Base-by-base conservation (phyloP, 495 filamentous ascomycete species). In the Chaetomium cochliodes region DNA sequence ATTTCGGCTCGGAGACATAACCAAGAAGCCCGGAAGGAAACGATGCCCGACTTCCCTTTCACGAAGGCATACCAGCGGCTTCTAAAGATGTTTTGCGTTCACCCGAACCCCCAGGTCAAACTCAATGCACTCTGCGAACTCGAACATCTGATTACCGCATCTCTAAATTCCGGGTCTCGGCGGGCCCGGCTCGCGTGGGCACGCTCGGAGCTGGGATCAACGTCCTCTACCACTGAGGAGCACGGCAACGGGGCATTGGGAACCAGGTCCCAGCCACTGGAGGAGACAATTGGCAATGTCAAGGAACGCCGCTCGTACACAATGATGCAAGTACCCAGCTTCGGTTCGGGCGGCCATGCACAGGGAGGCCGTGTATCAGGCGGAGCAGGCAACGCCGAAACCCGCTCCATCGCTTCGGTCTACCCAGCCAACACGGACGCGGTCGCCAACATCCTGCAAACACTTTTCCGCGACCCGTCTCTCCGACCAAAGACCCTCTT, bases 401-500 rank as follows among this genome's bases (percentile, higher is more conserved):
- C 78, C 25, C 73, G 79, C 42, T 80, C 83, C 58, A 66, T 81
- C 58, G 58, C 73, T 16, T 77, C 69, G 67, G 78, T 70, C 62
- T 78, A 66, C 74, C 76, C 70, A 64, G 79, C 69, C 67, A 90
- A 79, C 72, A 86, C 84, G n/a, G 88, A 92, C 61, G 85, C 86
- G 73, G 92, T 96, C 26, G 87, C 93, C 37, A 86, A 90, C 53
- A 84, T 92, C 9, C 77, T 98, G 1, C 88, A 92, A 60, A 82
- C 85, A 7, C 84, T 98, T 18, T 92, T 98, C 74, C 84, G 88
- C 49, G 85, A 92, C 70, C 76, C 85, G 6, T 84, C 88, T 15
- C 83, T 93, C 62, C 88, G 94, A 51, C 93, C 94, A 0, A 91
- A 89, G 76, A 93, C 93, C 0, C 82, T 98, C 0, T 98, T 97